Percentiles rank a stretch among this genome's conserved stretches.
phyloP scores from a whole-genome alignment of 75 land plant species.

The Adiantum capillusveneris region DNA sequence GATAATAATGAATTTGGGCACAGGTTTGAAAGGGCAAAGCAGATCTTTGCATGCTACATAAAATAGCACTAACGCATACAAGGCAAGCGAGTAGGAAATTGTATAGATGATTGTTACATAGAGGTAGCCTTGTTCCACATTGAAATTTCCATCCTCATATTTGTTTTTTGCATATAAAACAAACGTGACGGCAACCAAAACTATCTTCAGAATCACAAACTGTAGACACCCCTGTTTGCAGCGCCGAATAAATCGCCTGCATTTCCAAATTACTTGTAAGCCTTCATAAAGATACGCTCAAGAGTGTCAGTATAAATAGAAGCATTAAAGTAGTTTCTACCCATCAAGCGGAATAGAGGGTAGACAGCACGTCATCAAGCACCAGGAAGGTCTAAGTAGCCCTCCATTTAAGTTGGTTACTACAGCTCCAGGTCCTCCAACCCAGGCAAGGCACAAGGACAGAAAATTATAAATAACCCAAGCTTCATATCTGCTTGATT shows the following conservation, averaged over 20 bases:
- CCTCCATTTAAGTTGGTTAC: slow-evolving; percentile 36
- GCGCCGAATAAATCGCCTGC: slow-evolving; percentile 42
- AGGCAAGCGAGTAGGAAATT: slow-evolving; percentile 34
- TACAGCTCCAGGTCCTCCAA: slow-evolving; percentile 45
- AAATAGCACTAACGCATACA: slow-evolving; percentile 31
- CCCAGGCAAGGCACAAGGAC: slow-evolving; percentile 46
- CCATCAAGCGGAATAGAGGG: slow-evolving; percentile 46
- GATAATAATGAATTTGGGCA: slow-evolving; percentile 47
- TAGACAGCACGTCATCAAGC: slow-evolving; percentile 45
- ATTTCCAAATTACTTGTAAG: background rate
- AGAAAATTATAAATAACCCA: slow-evolving; percentile 55
- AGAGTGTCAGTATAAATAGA: background rate
- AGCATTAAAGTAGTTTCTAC: slow-evolving; percentile 9
- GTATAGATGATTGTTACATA: slow-evolving; percentile 43
- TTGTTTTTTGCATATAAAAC: slow-evolving; percentile 24
- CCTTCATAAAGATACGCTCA: background rate
- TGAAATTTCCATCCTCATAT: slow-evolving; percentile 40
- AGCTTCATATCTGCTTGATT: slow-evolving; percentile 40
- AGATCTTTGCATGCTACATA: slow-evolving; percentile 46
- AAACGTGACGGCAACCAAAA: slow-evolving; percentile 32
- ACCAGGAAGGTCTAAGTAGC: slow-evolving; percentile 33
- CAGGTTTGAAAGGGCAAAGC: slow-evolving; percentile 35
- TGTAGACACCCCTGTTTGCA: slow-evolving; percentile 45
- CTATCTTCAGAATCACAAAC: slow-evolving; percentile 42
- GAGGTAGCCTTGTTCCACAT: slow-evolving; percentile 25